These are phyloP conservation scores for Yarrowia porcina DNA, from an alignment of 805 yeast genomes.

Conservation along the genomic window DNA sequence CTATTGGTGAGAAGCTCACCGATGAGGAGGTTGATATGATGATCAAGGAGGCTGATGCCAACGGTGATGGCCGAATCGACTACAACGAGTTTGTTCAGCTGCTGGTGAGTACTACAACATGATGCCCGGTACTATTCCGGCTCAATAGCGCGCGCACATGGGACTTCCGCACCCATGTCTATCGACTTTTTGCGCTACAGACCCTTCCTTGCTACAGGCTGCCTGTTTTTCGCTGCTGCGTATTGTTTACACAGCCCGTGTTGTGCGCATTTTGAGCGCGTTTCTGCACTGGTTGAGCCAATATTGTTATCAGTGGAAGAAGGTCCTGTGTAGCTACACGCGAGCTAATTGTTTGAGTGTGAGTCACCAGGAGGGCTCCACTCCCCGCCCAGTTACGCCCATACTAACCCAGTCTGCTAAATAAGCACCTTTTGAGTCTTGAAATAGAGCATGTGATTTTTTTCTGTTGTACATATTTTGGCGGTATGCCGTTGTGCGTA, in stretches of 20 bases:
- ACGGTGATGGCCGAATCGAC: conserved; percentile 93
- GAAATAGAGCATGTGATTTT: conserved; percentile 19
- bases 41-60: conserved; percentile 84
- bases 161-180: too few relatives aligned
- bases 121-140: neutral
- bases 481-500: neutral
- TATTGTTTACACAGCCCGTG: conserved; percentile 14
- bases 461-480: conserved; percentile 10
- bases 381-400: too few relatives aligned
- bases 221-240: neutral
- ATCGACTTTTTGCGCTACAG: neutral
- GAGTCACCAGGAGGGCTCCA: neutral
- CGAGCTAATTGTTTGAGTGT: conserved; percentile 3
- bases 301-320: conserved; percentile 10
- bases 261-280: conserved; percentile 14
- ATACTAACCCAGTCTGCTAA: conserved; percentile 23
- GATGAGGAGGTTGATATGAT: conserved; percentile 97
- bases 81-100: conserved; percentile 94
- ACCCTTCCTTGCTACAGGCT: neutral
- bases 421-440: neutral
- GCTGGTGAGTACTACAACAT: conserved; percentile 40
- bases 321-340: neutral
- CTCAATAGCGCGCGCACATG: neutral
- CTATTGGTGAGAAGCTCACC: conserved; percentile 94
- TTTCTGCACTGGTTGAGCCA: conserved; percentile 15